Evolutionary conservation across 73 alveolate species (phyloP).

Genomic region (Paramecium bursaria): DNA sequence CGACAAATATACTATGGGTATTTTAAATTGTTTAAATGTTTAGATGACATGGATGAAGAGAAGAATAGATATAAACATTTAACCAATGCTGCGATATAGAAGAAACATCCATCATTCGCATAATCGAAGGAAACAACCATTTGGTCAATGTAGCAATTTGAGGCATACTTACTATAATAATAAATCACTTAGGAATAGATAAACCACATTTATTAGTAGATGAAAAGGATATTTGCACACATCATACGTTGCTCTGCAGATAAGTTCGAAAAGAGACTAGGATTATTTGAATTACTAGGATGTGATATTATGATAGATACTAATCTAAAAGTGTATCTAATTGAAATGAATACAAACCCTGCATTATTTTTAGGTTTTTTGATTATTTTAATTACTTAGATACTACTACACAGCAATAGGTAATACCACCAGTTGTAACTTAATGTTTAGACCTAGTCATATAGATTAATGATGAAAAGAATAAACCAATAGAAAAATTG

Average conservation of each 20-base stretch:
- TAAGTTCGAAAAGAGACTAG: slow-evolving; percentile 66
- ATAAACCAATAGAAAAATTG: slow-evolving; percentile 18
- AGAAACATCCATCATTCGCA: slow-evolving; percentile 64
- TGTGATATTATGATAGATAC: slow-evolving; percentile 71
- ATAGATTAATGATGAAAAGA: background rate
- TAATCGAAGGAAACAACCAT: slow-evolving; percentile 62
- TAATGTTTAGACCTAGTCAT: slow-evolving; percentile 24
- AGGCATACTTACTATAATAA: slow-evolving; percentile 38
- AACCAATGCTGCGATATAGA: slow-evolving; percentile 67
- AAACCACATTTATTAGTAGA: slow-evolving; percentile 50
- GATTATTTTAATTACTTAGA: background rate
- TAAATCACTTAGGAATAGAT: background rate
- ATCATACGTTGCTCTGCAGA: slow-evolving; percentile 63
- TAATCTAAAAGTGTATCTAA: slow-evolving; percentile 59
- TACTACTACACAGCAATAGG: slow-evolving; percentile 36
- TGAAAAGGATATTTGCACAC: slow-evolving; percentile 57
- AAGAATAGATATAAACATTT: slow-evolving; percentile 64
- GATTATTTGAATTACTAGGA: slow-evolving; percentile 68
- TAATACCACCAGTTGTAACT: slow-evolving; percentile 49
- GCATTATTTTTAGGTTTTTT: slow-evolving; percentile 63
- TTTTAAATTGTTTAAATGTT: background rate
- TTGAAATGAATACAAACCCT: slow-evolving; percentile 68
- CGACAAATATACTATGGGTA: slow-evolving; percentile 68
- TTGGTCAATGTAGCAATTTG: slow-evolving; percentile 59
- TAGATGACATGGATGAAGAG: slow-evolving; percentile 69